Base-by-base conservation (phyloP, 2,329 filamentous ascomycete species). In the Fusarium papillatum region DNA sequence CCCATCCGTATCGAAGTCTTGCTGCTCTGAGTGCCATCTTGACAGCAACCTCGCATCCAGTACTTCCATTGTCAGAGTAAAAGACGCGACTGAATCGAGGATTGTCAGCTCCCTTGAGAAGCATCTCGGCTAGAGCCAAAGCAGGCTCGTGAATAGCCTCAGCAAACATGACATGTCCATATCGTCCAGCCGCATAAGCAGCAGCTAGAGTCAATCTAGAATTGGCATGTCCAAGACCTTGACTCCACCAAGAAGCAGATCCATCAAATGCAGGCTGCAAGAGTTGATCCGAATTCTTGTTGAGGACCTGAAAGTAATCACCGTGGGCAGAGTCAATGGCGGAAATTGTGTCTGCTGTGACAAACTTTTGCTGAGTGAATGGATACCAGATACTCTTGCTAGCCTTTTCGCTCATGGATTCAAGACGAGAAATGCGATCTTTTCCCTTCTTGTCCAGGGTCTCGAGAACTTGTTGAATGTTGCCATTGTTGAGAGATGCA, bases 201-300 rank as follows among this genome's bases (percentile, higher is more conserved):
- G 95, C 94, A 1, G 94, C 92, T 2, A 97, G 88, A 0, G 94
- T 90, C 1, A 97, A 86, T 0, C 88, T 85, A 0, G 94, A 90
- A 77, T 95, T 95, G 8, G 92, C 93, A 76, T 97, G 95, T 1
- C 95, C 95, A 0, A 97, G 88, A 3, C 95, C 95, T 83, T 97
- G 95, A 0, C 95, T 97, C 95, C 95, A 97, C 95, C 95, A 97
- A 0, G 94, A 96, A 1, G 95, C 95, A 1, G 95, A 97, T 4
- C 93, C 95, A 77, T 97, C 95, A 67, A 97, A 95, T 0, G 93
- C 93, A 1, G 94, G 89, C 2, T 78, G 78, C 0, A 83, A 73
- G 0, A 83, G 72, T 7, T 55, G 63, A 0, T 72, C 3, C 0
- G 57, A 46, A 1, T 19, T 38, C 8, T 71, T 67, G 39, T 74